phyloP scores from a whole-genome alignment of 768 basidiomycete species.

The Macrocybe gigantea region DNA sequence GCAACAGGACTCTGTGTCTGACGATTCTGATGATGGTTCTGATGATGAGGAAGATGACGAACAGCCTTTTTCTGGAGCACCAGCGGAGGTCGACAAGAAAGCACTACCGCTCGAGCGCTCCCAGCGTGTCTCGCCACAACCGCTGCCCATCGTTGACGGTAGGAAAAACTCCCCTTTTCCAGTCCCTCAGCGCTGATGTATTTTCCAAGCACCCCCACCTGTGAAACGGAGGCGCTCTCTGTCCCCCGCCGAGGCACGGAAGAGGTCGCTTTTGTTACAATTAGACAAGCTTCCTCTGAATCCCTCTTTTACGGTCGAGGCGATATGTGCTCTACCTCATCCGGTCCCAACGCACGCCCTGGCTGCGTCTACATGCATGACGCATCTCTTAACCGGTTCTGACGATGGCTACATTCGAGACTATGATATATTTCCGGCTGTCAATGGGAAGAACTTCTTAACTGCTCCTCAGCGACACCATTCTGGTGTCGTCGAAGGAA shows the following conservation, averaged over 20 bases:
- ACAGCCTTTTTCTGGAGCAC: conserved; percentile 23
- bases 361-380: conserved; percentile 80
- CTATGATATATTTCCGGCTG: conserved; percentile 86
- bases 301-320: conserved; percentile 81
- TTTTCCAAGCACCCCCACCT: conserved; percentile 1
- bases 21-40: conserved; percentile 52
- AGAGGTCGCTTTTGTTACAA: conserved; percentile 32
- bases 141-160: too few species aligned
- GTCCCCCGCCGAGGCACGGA: conserved; percentile 53
- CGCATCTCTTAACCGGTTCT: conserved; percentile 84
- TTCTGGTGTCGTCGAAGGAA: conserved; percentile 86
- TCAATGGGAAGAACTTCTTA: conserved; percentile 83
- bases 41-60: conserved; percentile 50
- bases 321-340: conserved; percentile 87
- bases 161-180: conserved; percentile 5
- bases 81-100: conserved; percentile 20
- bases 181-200: conserved; percentile 14
- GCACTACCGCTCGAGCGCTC: conserved; percentile 11
- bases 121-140: conserved; percentile 10
- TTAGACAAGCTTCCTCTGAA: conserved; percentile 27
- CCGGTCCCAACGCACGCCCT: conserved; percentile 86
- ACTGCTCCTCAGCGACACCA: conserved; percentile 87
- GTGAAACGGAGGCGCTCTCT: conserved; percentile 26
- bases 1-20: conserved; percentile 49
- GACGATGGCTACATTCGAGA: conserved; percentile 92